Evolutionary conservation across 164 flowering plant species (phyloP), one percentile per base, ranked within the genome.

Genomic region (Macadamia tetraphylla): DNA sequence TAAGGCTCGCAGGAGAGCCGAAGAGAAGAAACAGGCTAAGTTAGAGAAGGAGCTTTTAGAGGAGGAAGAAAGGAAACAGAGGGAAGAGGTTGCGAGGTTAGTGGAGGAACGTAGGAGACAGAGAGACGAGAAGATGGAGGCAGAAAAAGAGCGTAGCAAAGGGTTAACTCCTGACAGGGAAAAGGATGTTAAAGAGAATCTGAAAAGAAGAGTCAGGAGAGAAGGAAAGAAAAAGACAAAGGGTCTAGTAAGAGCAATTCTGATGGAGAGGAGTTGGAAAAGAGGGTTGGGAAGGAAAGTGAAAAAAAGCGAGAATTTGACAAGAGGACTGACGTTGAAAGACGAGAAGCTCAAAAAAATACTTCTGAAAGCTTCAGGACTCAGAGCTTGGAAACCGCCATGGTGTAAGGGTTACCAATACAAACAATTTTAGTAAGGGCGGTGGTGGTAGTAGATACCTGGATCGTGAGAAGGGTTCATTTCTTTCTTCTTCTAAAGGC

Each of bases 1-100:
- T 74, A 89, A 88, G 75, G 97, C 98, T 30, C 89, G 95, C 9
- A 80, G 97, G 72, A 94, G 91, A 79, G 97, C 98, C 67, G 98
- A 94, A 77, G 98, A 94, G 81, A 94, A 84, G 81, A 85, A 91
- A 73, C 94, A 84, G 62, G 98, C 98, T 77, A 88, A 96, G 79
- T 64, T 91, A 77, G 97, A 90, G 79, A 94, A 78, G 79, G 98
- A 94, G 74, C 81, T 85, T 63, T 71, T 86, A 78, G 98, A 91
- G 79, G 94, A 90, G 78, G 98, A 94, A 80, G 98, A 94, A 65
- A 86, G 91, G 70, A 94, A 88, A 76, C 98, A 91, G 67, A 80
- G 96, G 77, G 98, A 94, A 80, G 98, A 94, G 77, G 97, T 94
- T 68, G 96, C 98, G 35, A 83, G 90, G 75, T 74, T 94, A 73